Conservation (phyloP, 2,329 filamentous ascomycete species). For the Colletotrichum sp. region DNA sequence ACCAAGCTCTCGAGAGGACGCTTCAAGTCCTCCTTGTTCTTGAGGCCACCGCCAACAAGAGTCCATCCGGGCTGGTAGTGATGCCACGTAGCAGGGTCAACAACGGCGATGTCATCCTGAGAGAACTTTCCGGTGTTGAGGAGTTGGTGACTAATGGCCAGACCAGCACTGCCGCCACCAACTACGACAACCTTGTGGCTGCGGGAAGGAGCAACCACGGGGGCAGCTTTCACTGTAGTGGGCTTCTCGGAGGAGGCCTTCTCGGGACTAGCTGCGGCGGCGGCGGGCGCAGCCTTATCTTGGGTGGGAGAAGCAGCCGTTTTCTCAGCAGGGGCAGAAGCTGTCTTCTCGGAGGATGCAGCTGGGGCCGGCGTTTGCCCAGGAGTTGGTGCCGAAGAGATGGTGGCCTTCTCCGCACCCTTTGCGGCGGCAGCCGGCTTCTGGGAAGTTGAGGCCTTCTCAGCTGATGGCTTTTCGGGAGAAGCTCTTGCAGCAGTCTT, state of each 20-base stretch:
- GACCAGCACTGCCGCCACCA: slow-evolving; percentile 69
- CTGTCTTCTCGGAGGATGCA: neutral
- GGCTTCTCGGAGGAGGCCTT: neutral
- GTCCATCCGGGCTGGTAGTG: slow-evolving; percentile 76
- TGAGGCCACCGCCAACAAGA: slow-evolving; percentile 69
- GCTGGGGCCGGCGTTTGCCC: neutral
- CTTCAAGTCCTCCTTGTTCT: slow-evolving; percentile 64
- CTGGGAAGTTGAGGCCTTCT: neutral
- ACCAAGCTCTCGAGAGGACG: slow-evolving; percentile 55
- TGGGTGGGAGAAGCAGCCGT: neutral
- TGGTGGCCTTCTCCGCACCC: neutral
- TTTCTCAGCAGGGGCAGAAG: neutral
- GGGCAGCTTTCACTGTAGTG: neutral
- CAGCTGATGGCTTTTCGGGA: neutral
- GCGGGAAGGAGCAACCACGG: neutral
- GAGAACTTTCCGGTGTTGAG: slow-evolving; percentile 61
- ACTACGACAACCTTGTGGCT: slow-evolving; percentile 70
- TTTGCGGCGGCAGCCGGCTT: neutral
- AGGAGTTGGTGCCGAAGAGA: neutral
- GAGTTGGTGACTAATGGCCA: slow-evolving; percentile 71
- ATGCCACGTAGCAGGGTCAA: slow-evolving; percentile 68
- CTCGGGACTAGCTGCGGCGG: neutral
- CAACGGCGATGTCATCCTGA: slow-evolving; percentile 65
- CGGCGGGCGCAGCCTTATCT: neutral
- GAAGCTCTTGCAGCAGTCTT: slow-evolving; percentile 21